phyloP scores from a whole-genome alignment of 2,329 filamentous ascomycete species.

The Calonectria henricotiae region DNA sequence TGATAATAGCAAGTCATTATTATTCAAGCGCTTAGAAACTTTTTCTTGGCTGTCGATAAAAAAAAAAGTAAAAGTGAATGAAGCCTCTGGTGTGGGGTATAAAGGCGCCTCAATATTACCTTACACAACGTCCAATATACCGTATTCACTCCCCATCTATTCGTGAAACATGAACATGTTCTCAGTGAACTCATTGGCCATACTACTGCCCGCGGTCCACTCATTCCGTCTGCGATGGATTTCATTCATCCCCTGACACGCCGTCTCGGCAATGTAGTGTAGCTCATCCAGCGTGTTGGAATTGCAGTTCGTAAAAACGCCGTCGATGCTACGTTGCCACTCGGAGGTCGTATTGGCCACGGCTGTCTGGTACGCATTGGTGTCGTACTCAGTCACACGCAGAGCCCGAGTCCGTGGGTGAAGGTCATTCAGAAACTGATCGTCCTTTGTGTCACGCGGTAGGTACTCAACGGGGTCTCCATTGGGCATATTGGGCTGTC shows the following conservation, averaged over 20 bases:
- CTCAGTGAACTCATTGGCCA: conserved; percentile 56
- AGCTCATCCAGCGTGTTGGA: conserved; percentile 63
- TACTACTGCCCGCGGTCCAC: conserved; percentile 52
- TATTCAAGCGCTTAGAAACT: conserved; percentile 25
- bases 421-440: conserved; percentile 50
- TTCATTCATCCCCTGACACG: conserved; percentile 63
- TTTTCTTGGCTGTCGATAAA: conserved; percentile 11
- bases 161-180: conserved; percentile 47
- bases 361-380: conserved; percentile 58
- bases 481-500: conserved; percentile 57
- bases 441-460: conserved; percentile 51
- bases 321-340: conserved; percentile 64
- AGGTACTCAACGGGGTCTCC: conserved; percentile 58
- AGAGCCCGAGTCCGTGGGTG: conserved; percentile 48
- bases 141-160: background rate
- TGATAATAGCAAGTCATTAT: conserved; percentile 46
- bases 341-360: conserved; percentile 61
- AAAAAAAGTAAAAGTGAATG: background rate
- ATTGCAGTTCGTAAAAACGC: conserved; percentile 64
- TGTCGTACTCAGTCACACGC: conserved; percentile 57
- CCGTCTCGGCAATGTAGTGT: conserved; percentile 63
- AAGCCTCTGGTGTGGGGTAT: background rate
- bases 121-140: background rate
- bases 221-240: conserved; percentile 58
- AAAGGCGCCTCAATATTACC: conserved; percentile 4